Evolutionary conservation across 2,329 filamentous ascomycete species (phyloP), one percentile per base, ranked within the genome.

Genomic region (Colletotrichum brevisporum): DNA sequence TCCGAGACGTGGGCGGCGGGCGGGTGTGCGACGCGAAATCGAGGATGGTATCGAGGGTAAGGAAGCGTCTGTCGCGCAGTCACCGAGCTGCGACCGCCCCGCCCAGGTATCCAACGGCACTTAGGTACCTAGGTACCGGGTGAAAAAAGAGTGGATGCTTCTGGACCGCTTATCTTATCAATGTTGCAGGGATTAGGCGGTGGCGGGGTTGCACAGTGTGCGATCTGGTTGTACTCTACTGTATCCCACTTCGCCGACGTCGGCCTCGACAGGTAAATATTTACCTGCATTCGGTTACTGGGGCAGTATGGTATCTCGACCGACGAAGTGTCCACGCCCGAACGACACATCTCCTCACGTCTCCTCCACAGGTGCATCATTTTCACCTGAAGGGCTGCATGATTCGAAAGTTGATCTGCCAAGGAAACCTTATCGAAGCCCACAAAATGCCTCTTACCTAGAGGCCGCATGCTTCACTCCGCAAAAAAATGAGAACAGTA

Each of bases 171-270:
- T 69, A 69, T 69, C 67, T 69, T 69, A 69, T 69, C 67, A 10
- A 3, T 3, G 1, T 2, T 21, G 10, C 63, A 67, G 50, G 62
- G 66, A 41, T 47, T 5, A 1, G 8, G 10, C 6, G 3, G 31
- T 66, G 36, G 67, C 56, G 67, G 67, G 67, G 56, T 27, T 18
- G 13, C 6, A 45, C 67, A 48, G 62, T 69, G 53, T 65, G 63
- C 62, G 55, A 48, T 5, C 5, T 24, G 15, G 3, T 13, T 6
- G 9, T 21, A 3, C 3, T 16, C 21, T 56, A 67, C 67, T 67
- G 67, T 69, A 67, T 59, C 50, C 51, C 62, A 61, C 55, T 45
- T 61, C 51, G 62, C 66, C 63, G 51, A 69, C 50, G 36, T 69
- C 63, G 67, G 63, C 63, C 43, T 64, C n/a, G 18, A 56, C 12